Conservation (phyloP, 2,329 filamentous ascomycete species). For the Ascochyta viciae-villosae region DNA sequence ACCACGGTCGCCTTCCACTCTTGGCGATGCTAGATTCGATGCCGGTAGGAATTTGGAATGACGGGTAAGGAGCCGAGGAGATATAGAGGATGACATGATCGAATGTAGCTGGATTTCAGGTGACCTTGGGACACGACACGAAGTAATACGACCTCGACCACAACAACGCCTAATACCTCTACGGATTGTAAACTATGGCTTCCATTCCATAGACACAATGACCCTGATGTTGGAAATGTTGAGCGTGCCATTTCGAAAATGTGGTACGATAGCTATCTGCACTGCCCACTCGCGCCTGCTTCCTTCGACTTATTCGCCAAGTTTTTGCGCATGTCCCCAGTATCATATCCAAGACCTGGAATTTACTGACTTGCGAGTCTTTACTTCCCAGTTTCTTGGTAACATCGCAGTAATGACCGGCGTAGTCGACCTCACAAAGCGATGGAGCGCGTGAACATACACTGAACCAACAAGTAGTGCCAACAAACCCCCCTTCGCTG, state of each 20-base stretch:
- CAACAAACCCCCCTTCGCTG: neutral
- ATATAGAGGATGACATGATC: neutral
- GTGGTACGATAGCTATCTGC: neutral
- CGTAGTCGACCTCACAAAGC: neutral
- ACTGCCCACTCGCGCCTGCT: neutral
- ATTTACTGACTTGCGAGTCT: neutral
- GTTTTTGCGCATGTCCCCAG: neutral
- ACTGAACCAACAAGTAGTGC: neutral
- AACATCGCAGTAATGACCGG: neutral
- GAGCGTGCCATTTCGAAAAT: neutral
- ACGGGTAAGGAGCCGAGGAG: neutral
- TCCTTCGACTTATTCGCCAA: neutral
- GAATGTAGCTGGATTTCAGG: no score
- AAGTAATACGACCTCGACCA: neutral
- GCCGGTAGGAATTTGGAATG: neutral
- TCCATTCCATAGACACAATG: neutral
- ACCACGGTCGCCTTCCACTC: neutral
- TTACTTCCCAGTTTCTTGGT: neutral
- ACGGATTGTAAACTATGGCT: neutral
- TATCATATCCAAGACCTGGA: neutral
- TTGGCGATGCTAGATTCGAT: conserved; percentile 6
- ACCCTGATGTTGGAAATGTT: neutral
- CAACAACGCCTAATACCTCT: neutral
- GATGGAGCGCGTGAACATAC: neutral
- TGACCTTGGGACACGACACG: neutral